phyloP scores from a whole-genome alignment of 805 yeast species.

The Komagataella populi region DNA sequence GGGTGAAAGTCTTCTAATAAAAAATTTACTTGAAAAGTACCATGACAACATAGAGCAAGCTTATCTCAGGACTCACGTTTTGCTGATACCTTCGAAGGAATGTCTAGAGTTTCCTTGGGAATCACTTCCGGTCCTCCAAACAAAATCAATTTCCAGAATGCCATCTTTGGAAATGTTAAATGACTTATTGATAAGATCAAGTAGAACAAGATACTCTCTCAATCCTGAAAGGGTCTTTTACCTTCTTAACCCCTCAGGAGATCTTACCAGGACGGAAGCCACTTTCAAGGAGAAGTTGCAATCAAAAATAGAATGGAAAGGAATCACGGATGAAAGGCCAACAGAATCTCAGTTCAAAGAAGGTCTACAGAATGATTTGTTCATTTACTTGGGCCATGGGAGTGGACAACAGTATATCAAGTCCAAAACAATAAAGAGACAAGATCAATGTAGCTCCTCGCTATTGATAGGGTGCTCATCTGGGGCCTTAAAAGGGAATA shows the following conservation, averaged over 20 bases:
- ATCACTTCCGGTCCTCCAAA: constrained; percentile 42
- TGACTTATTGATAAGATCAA: constrained; percentile 16
- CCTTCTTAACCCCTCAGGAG: constrained; percentile 74
- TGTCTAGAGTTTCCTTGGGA: constrained; percentile 89
- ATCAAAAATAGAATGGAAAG: constrained; percentile 28
- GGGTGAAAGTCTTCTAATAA: neutral
- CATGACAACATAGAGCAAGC: neutral
- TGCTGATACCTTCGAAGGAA: constrained; percentile 53
- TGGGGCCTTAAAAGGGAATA: constrained; percentile 45
- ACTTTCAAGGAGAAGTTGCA: constrained; percentile 33
- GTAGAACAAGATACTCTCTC: constrained; percentile 5
- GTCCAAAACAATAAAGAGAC: constrained; percentile 34
- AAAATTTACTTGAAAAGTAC: constrained; percentile 13
- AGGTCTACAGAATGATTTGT: constrained; percentile 31
- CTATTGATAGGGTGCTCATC: constrained; percentile 87
- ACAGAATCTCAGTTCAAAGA: constrained; percentile 34
- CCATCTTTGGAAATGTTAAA: constrained; percentile 45
- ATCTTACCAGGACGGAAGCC: constrained; percentile 52
- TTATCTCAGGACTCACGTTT: constrained; percentile 29
- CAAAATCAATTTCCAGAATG: constrained; percentile 53
- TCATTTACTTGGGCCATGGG: constrained; percentile 87
- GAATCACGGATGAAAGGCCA: constrained; percentile 44
- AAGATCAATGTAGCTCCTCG: constrained; percentile 36
- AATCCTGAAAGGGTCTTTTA: constrained; percentile 29
- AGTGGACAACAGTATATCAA: constrained; percentile 82